Conservation (phyloP, 1,284 basidiomycete genomes). For the Rhodotorula sp. region DNA sequence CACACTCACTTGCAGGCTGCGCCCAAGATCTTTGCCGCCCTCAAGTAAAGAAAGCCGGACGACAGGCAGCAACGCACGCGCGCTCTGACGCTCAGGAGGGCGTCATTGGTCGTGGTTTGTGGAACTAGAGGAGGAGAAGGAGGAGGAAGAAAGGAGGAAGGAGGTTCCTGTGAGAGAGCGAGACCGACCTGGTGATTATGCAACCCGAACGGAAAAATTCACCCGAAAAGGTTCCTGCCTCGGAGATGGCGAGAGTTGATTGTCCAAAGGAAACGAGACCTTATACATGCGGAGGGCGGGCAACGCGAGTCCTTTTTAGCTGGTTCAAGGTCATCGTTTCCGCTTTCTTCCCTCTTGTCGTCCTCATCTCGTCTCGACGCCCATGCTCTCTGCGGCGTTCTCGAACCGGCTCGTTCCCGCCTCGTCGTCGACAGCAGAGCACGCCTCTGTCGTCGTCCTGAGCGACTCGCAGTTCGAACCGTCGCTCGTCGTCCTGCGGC, state of each 20-base stretch:
- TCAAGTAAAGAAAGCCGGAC: constrained; percentile 42
- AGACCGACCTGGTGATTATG: too few species aligned
- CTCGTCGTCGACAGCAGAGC: background rate
- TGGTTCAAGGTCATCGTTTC: too few species aligned
- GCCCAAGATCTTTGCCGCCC: constrained; percentile 70
- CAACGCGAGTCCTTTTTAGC: too few species aligned
- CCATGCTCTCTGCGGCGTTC: constrained; percentile 16
- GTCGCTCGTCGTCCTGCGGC: constrained; percentile 23
- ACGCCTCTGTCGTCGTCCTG: constrained; percentile 29
- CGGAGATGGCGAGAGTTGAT: too few species aligned
- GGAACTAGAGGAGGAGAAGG: background rate
- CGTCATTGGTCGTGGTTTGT: too few species aligned
- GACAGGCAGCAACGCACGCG: background rate
- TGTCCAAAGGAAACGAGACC: too few species aligned
- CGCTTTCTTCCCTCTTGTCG: too few species aligned
- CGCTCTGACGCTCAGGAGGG: too few species aligned
- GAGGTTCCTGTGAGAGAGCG: too few species aligned
- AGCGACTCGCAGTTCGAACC: constrained; percentile 40
- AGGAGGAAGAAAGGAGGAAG: background rate
- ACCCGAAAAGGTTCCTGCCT: too few species aligned
- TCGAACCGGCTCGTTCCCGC: background rate
- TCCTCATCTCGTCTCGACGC: background rate
- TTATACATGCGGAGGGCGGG: too few species aligned
- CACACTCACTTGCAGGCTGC: constrained; percentile 53
- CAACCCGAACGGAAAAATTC: too few species aligned